Evolutionary conservation across 2,329 filamentous ascomycete species (phyloP).

Genomic region (Ceratocystis alfenasii): DNA sequence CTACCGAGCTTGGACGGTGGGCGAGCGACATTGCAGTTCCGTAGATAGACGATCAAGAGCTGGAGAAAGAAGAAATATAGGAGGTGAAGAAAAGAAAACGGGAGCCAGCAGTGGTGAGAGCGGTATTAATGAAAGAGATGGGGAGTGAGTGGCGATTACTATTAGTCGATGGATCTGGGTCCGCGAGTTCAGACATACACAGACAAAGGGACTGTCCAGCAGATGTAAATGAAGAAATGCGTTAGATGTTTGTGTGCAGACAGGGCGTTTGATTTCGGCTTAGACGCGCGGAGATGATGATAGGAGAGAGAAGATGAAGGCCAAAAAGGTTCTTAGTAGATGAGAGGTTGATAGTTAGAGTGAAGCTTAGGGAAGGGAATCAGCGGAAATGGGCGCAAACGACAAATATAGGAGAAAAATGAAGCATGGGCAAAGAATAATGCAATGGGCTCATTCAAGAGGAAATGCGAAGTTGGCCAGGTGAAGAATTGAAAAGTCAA

Average conservation of each 20-base stretch:
- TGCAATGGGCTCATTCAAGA: neutral
- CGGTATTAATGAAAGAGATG: neutral
- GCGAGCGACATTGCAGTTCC: constrained; percentile 54
- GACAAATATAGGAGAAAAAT: neutral
- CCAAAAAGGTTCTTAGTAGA: neutral
- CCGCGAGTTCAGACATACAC: neutral
- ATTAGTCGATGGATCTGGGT: neutral
- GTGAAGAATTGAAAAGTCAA: no score
- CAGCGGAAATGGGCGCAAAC: neutral
- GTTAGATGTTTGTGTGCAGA: neutral
- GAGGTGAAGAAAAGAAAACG: neutral
- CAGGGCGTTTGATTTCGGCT: neutral
- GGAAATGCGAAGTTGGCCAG: no score
- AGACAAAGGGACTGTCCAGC: neutral
- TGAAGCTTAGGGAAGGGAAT: neutral
- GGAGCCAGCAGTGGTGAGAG: no score
- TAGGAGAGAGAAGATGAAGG: neutral
- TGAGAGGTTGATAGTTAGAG: neutral
- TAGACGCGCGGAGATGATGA: neutral
- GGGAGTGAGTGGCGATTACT: neutral
- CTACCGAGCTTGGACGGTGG: constrained; percentile 61
- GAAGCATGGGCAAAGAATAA: neutral
- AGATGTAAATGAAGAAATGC: neutral
- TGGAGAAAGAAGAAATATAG: neutral
- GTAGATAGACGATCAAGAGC: neutral